These are phyloP conservation scores for Ajuga reptans DNA, from an alignment of 305 asterid genomes.

Conservation along the genomic window DNA sequence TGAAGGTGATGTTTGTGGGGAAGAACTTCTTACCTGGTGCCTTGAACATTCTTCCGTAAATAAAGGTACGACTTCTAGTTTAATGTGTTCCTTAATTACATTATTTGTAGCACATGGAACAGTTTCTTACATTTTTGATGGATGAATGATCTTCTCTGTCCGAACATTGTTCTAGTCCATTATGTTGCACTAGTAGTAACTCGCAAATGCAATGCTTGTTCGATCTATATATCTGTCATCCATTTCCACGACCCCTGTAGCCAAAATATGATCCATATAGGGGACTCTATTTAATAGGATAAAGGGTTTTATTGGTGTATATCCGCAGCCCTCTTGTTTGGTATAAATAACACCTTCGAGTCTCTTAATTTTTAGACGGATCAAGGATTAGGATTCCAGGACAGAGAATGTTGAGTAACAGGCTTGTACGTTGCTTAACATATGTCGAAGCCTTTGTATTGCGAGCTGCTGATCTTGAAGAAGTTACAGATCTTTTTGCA, in stretches of 20 bases:
- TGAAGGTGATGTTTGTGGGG: conserved; percentile 78
- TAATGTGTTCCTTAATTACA: not conserved
- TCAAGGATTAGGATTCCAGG: conserved; percentile 49
- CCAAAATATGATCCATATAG: not conserved
- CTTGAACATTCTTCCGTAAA: conserved; percentile 67
- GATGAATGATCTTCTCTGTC: too few relatives aligned
- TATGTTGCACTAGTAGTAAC: too few relatives aligned
- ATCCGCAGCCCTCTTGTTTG: not conserved
- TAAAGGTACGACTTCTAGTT: conserved; percentile 36
- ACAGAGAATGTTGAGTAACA: conserved; percentile 47
- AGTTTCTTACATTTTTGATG: too few relatives aligned
- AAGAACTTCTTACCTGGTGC: conserved; percentile 90
- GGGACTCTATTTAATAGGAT: not conserved
- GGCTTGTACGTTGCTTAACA: conserved; percentile 51
- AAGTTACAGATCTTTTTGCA: conserved; percentile 57
- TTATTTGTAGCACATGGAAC: conserved; percentile 10
- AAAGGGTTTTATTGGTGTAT: not conserved
- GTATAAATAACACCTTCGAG: not conserved
- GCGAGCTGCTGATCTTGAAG: conserved; percentile 67
- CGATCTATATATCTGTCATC: not conserved
- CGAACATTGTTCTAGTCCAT: too few relatives aligned
- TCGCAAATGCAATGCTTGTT: not conserved
- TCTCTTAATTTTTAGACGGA: conserved; percentile 34
- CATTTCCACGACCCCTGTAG: not conserved
- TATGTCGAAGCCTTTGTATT: conserved; percentile 67